Evolutionary conservation across 345 rosid genomes (phyloP).

Genomic region (Firmiana major): DNA sequence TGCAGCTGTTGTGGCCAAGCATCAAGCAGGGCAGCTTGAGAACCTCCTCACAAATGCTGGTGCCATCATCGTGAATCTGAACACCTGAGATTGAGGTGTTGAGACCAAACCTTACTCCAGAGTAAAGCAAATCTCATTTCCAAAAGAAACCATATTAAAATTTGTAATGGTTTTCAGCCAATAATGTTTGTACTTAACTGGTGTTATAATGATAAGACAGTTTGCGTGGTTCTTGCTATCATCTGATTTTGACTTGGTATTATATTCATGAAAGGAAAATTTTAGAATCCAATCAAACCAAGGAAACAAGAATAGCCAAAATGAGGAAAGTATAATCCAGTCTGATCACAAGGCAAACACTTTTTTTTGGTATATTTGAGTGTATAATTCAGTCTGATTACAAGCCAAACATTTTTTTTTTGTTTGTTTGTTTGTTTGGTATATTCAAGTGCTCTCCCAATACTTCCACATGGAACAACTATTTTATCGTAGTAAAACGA

Average conservation of each 20-base stretch:
- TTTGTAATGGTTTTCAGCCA: background rate
- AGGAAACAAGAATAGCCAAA: background rate
- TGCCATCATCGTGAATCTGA: conserved; percentile 43
- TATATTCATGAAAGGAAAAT: background rate
- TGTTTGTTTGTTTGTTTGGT: too few relatives aligned
- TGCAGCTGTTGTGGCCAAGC: conserved; percentile 50
- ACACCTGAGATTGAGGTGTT: conserved; percentile 23
- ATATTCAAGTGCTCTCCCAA: background rate
- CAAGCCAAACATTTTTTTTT: too few relatives aligned
- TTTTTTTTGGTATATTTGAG: too few relatives aligned
- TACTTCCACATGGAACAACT: background rate
- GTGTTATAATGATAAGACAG: background rate
- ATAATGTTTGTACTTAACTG: background rate
- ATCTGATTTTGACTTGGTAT: background rate
- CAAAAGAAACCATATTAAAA: background rate
- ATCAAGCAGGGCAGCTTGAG: conserved; percentile 51
- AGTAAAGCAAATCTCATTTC: background rate
- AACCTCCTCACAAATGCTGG: conserved; percentile 57
- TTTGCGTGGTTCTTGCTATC: background rate
- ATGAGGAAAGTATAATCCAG: too few relatives aligned
- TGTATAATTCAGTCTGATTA: too few relatives aligned
- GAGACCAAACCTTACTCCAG: background rate
- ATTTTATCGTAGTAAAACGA: background rate
- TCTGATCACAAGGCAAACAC: background rate
- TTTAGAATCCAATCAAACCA: background rate